Conservation (phyloP, 2,329 filamentous ascomycete species). For the Cercospora zeina region DNA sequence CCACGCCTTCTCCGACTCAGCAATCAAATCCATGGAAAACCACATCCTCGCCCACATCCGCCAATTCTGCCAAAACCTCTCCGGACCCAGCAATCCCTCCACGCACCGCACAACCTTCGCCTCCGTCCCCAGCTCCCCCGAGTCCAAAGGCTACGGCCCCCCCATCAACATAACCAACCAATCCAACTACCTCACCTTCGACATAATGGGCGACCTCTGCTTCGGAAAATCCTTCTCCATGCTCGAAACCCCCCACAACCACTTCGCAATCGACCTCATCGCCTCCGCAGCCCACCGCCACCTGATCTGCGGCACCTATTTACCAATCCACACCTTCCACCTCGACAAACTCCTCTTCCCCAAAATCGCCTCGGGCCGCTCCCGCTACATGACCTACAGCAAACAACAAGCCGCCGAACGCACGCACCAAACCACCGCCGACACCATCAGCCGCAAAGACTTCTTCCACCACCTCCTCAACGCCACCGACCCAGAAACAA, state of each 20-base stretch:
- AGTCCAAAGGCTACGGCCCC: constrained; percentile 44
- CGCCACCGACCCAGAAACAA: constrained; percentile 38
- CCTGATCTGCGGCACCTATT: constrained; percentile 44
- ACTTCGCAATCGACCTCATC: constrained; percentile 33
- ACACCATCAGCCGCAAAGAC: constrained; percentile 37
- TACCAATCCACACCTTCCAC: constrained; percentile 42
- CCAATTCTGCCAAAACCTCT: constrained; percentile 42
- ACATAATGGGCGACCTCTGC: constrained; percentile 38
- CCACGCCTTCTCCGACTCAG: constrained; percentile 50
- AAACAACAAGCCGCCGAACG: constrained; percentile 47
- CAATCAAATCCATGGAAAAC: constrained; percentile 50
- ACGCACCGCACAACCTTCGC: constrained; percentile 13
- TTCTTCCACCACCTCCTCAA: constrained; percentile 37
- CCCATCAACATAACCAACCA: constrained; percentile 49
- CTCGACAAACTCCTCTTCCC: constrained; percentile 49
- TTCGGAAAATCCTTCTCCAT: constrained; percentile 47
- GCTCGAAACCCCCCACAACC: constrained; percentile 45
- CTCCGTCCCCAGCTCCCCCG: constrained; percentile 7
- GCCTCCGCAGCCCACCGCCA: constrained; percentile 34
- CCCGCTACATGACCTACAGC: constrained; percentile 48
- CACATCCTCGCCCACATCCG: constrained; percentile 49
- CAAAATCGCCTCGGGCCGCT: constrained; percentile 46
- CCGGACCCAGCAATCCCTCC: constrained; percentile 11
- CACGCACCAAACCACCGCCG: constrained; percentile 34
- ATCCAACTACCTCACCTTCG: constrained; percentile 45